Conservation (phyloP, 441 rosid genomes). For the Daphne laureola region DNA sequence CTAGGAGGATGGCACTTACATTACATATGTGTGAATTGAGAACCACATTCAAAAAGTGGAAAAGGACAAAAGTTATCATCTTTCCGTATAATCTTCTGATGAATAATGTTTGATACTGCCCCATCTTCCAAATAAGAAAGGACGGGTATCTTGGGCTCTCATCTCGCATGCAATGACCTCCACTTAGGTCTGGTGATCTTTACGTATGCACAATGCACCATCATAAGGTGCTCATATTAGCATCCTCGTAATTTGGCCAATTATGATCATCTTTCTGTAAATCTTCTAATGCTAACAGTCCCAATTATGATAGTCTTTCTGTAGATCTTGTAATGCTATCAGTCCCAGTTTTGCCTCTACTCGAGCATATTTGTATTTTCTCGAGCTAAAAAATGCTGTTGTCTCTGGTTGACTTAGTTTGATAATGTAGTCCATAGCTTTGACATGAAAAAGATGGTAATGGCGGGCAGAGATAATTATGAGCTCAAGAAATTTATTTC, state of each 20-base stretch:
- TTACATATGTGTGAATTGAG: slow-evolving; percentile 3
- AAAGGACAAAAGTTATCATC: slow-evolving; percentile 15
- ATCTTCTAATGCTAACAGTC: no score
- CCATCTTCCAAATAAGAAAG: slow-evolving; percentile 23
- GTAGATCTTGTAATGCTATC: no score
- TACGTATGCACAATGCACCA: slow-evolving; percentile 12
- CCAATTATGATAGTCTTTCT: no score
- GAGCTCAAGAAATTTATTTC: no score
- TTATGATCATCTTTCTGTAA: no score
- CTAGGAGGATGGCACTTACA: neutral
- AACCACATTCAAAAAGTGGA: slow-evolving; percentile 1
- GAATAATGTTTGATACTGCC: slow-evolving; percentile 26
- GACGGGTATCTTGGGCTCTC: slow-evolving; percentile 26
- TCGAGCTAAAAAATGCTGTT: no score
- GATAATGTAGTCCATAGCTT: no score
- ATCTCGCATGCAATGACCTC: slow-evolving; percentile 21
- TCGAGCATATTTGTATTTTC: no score
- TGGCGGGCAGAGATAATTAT: no score
- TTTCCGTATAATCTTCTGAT: slow-evolving; percentile 13
- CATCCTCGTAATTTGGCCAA: slow-evolving; percentile 10
- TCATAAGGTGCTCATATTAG: slow-evolving; percentile 23
- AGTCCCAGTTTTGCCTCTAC: no score
- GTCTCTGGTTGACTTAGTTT: no score
- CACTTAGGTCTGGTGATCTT: slow-evolving; percentile 26
- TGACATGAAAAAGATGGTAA: no score